These are phyloP conservation scores for Lepidopterella palustris DNA, from an alignment of 495 filamentous ascomycete species.

Conservation along the genomic window DNA sequence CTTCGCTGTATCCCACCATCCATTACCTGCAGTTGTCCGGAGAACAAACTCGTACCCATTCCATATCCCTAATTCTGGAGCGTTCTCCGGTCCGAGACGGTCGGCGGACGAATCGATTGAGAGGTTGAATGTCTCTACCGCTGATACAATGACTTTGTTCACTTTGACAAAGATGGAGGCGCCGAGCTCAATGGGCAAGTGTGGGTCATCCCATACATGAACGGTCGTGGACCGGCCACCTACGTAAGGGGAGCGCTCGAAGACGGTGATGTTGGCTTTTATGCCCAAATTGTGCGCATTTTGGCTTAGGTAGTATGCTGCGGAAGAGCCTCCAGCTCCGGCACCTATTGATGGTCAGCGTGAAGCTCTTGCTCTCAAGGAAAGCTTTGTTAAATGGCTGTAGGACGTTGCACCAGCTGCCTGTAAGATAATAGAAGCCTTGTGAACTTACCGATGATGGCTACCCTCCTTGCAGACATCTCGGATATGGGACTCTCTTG, in stretches of 20 bases:
- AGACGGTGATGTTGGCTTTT: constrained; percentile 74
- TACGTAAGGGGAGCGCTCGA: constrained; percentile 70
- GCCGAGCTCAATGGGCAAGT: constrained; percentile 74
- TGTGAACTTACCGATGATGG: constrained; percentile 25
- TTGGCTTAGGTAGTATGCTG: constrained; percentile 73
- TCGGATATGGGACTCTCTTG: neutral
- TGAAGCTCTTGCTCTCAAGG: neutral
- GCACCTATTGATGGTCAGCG: constrained; percentile 55
- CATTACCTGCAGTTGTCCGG: constrained; percentile 47
- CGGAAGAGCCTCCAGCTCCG: constrained; percentile 79
- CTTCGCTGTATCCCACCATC: constrained; percentile 76
- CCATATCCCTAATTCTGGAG: constrained; percentile 67
- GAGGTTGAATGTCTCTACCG: constrained; percentile 67
- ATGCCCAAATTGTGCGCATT: constrained; percentile 50
- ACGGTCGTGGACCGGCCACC: constrained; percentile 90
- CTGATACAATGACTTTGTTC: constrained; percentile 74
- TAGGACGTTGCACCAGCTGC: neutral
- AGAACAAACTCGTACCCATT: constrained; percentile 72
- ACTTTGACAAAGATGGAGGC: constrained; percentile 87
- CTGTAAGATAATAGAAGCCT: neutral
- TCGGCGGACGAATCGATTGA: constrained; percentile 37
- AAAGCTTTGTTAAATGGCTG: neutral
- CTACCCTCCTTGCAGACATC: constrained; percentile 20
- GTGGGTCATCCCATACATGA: constrained; percentile 63
- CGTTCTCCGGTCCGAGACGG: constrained; percentile 25